Conservation (phyloP, 495 filamentous ascomycete genomes). For the Stereocaulon alpinum region DNA sequence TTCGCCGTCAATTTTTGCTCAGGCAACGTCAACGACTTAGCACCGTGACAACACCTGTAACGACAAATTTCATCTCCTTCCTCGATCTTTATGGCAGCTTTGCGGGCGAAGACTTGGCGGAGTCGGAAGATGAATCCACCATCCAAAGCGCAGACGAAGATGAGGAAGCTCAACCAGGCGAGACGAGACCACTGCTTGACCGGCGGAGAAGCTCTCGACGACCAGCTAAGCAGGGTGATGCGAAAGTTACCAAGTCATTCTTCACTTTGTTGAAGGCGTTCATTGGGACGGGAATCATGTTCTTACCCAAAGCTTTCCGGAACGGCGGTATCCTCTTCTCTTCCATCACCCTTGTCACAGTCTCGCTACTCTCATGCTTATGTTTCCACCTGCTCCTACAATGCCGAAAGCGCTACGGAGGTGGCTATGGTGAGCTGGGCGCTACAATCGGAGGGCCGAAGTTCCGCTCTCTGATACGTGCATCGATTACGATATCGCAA, state of each 20-base stretch:
- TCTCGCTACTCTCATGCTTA: conserved; percentile 45
- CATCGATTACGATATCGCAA: conserved; percentile 54
- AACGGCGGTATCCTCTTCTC: conserved; percentile 61
- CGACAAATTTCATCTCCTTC: conserved; percentile 57
- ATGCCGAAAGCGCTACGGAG: conserved; percentile 41
- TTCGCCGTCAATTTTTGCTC: conserved; percentile 48
- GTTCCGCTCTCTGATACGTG: conserved; percentile 44
- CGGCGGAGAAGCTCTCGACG: conserved; percentile 35
- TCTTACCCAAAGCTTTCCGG: conserved; percentile 56
- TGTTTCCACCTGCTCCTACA: conserved; percentile 54
- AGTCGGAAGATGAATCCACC: conserved; percentile 48
- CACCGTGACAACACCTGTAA: conserved; percentile 39
- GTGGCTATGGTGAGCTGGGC: conserved; percentile 55
- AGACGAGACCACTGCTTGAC: conserved; percentile 44
- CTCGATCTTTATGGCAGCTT: conserved; percentile 61
- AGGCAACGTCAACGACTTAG: conserved; percentile 37
- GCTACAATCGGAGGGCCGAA: conserved; percentile 40
- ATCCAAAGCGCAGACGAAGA: conserved; percentile 36
- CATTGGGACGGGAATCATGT: conserved; percentile 58
- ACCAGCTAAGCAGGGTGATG: conserved; percentile 39
- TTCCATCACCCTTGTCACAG: conserved; percentile 44
- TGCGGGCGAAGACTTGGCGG: conserved; percentile 59
- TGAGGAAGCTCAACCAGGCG: conserved; percentile 31
- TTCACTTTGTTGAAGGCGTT: conserved; percentile 60
- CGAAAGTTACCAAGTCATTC: conserved; percentile 52